Evolutionary conservation across 306 rosid genomes (phyloP).

Genomic region (Gleditsia sinensis): DNA sequence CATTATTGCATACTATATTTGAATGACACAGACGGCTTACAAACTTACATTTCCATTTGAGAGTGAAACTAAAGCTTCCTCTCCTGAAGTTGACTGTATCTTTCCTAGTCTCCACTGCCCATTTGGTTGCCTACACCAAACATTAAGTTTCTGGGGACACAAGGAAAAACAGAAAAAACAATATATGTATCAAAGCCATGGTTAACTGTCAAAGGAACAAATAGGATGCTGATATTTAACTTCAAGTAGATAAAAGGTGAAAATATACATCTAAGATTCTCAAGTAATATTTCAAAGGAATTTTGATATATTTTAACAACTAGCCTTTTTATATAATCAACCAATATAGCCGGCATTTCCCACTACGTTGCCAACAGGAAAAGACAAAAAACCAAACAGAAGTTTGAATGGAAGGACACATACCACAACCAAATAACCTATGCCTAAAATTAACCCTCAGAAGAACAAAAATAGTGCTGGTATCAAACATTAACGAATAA

Average conservation of each 20-base stretch:
- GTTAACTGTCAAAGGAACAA: conserved; percentile 16
- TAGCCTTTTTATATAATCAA: neutral
- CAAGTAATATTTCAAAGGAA: neutral
- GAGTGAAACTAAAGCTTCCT: conserved; percentile 59
- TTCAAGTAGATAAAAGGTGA: conserved; percentile 17
- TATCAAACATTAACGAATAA: conserved; percentile 26
- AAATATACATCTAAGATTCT: conserved; percentile 5
- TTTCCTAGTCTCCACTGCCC: conserved; percentile 73
- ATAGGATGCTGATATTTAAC: conserved; percentile 15
- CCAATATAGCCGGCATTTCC: conserved; percentile 32
- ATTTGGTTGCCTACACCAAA: conserved; percentile 82
- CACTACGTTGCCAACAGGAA: conserved; percentile 40
- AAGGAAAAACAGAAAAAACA: conserved; percentile 32
- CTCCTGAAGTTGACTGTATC: conserved; percentile 65
- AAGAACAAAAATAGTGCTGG: neutral
- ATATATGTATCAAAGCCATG: conserved; percentile 6
- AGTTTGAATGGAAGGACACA: conserved; percentile 10
- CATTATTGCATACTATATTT: conserved; percentile 20
- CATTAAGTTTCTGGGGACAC: conserved; percentile 73
- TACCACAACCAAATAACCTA: conserved; percentile 31
- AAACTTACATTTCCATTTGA: conserved; percentile 75
- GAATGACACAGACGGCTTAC: conserved; percentile 24
- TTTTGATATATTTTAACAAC: neutral
- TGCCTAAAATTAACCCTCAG: neutral
- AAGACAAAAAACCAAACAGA: neutral